Evolutionary conservation across 371 early-diverging fungal species (phyloP), one percentile per base, ranked within the genome.

Genomic region (Sporodiniella umbellata): DNA sequence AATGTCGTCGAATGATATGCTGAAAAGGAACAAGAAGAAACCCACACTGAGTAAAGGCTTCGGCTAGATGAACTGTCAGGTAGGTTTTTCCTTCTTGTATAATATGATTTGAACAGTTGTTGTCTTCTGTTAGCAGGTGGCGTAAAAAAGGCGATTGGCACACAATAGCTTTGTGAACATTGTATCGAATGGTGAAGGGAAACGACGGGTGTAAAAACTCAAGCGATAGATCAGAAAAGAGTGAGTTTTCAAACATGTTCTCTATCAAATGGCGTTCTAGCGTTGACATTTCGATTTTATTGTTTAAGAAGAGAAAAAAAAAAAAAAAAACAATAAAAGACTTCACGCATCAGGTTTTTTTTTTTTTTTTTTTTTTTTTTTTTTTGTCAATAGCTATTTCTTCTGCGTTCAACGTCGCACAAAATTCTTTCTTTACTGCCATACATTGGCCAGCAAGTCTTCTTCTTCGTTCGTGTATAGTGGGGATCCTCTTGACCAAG

Each of bases 281-380:
- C 76, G 21, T 91, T 80, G 23, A 86, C 80, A 65, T 93, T 90
- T 52, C 31, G n/a, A 43, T 48, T 24, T 42, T 42, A 39, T 19
- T 43, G 5, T 12, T 43, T 24, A 6, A 2, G n/a, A 14, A 10
- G 11, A 25, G n/a, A 7, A 93, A 60, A 45, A 93, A 91, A 15
- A 25, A 26, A 25, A 26, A 15, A 43, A 25, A 43, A 25, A 15
- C 10, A 12, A 1, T 4, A 1, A 25, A 8, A 15, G 4, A 10
- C 4, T 14, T 24, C 4, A 28, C n/a, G 42, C 42, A 37, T 14
- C n/a, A 7, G 21, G 19, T 15, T 64, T 93, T 93, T n/a, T 90
- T 88, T 39, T 90, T 54, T 8, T 28, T 28, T 28, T 35, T 35
- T 35, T 35, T 35, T 35, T 35, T 35, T 35, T 33, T 33, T 28